Percentiles rank a stretch among this genome's conserved stretches.
Evolutionary conservation across 495 filamentous ascomycete species (phyloP).

Genomic region (Ascodesmis nigricans): DNA sequence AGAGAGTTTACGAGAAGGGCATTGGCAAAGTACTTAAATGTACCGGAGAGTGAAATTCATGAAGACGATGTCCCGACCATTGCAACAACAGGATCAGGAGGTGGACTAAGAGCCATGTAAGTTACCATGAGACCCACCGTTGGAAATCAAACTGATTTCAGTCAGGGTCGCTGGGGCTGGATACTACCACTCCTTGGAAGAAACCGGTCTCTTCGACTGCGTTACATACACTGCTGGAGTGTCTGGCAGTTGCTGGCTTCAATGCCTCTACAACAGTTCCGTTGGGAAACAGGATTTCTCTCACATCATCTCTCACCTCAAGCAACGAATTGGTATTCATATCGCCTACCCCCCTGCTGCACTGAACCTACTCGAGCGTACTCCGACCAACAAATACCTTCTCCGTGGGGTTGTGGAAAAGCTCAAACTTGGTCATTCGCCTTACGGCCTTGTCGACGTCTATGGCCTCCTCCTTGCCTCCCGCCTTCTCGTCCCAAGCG

Average conservation of each 20-base stretch:
- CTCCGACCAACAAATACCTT: conserved; percentile 82
- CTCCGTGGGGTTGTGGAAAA: conserved; percentile 78
- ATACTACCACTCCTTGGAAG: conserved; percentile 55
- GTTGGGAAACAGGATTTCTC: conserved; percentile 41
- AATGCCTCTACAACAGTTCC: conserved; percentile 72
- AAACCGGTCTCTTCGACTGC: conserved; percentile 79
- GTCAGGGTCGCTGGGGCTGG: conserved; percentile 78
- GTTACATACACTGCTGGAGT: conserved; percentile 87
- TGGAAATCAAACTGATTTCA: too few relatives aligned
- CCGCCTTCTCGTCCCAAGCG: conserved; percentile 61
- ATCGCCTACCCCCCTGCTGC: conserved; percentile 79
- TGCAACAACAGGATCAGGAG: conserved; percentile 81
- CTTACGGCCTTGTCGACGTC: conserved; percentile 76
- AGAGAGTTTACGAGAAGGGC: conserved; percentile 42
- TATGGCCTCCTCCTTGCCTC: conserved; percentile 75
- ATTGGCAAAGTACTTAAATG: conserved; percentile 55
- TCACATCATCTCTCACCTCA: conserved; percentile 59
- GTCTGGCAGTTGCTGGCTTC: conserved; percentile 87
- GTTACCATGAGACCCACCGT: too few relatives aligned
- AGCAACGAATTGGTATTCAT: conserved; percentile 59
- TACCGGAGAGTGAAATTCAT: conserved; percentile 61
- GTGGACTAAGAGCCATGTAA: conserved; percentile 68
- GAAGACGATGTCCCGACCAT: conserved; percentile 82
- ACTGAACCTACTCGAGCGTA: conserved; percentile 48
- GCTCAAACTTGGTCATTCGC: conserved; percentile 56